Conservation (phyloP, 768 basidiomycete species). For the Lepiota subincarnata region DNA sequence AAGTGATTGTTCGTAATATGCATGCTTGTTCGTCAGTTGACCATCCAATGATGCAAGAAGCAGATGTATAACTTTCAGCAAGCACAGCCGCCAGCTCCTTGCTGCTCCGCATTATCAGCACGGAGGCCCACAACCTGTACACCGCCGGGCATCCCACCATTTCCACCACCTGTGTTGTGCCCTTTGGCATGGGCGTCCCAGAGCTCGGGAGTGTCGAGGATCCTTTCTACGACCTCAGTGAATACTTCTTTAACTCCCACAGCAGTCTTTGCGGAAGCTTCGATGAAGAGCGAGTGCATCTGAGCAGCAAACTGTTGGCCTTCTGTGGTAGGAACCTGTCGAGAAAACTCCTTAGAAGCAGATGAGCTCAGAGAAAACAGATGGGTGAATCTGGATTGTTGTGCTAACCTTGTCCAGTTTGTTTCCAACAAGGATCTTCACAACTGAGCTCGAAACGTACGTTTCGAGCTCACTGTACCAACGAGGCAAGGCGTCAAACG, state of each 20-base stretch:
- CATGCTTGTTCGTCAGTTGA: neutral
- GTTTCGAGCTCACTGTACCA: slow-evolving; percentile 95
- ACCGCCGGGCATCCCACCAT: slow-evolving; percentile 47
- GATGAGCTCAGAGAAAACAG: neutral
- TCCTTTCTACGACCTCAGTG: slow-evolving; percentile 71
- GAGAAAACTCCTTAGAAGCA: slow-evolving; percentile 70
- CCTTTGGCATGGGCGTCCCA: slow-evolving; percentile 47
- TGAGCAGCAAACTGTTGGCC: slow-evolving; percentile 76
- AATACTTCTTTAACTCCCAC: slow-evolving; percentile 75
- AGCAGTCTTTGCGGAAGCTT: slow-evolving; percentile 90
- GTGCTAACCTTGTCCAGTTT: slow-evolving; percentile 76
- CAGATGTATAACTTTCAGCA: slow-evolving; percentile 17
- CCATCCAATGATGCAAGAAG: neutral
- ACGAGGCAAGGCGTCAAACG: slow-evolving; percentile 89
- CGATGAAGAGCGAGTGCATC: slow-evolving; percentile 84
- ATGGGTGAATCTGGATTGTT: neutral
- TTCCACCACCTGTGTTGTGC: slow-evolving; percentile 34
- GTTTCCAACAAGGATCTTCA: slow-evolving; percentile 93
- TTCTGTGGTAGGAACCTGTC: slow-evolving; percentile 79
- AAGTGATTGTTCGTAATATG: neutral
- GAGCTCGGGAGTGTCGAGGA: slow-evolving; percentile 78
- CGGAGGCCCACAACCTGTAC: slow-evolving; percentile 40
- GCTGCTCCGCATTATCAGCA: slow-evolving; percentile 19
- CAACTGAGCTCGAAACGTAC: slow-evolving; percentile 80
- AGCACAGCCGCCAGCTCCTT: slow-evolving; percentile 23